Base-by-base conservation (phyloP, 2,329 filamentous ascomycete genomes). In the Falciphora oryzae region DNA sequence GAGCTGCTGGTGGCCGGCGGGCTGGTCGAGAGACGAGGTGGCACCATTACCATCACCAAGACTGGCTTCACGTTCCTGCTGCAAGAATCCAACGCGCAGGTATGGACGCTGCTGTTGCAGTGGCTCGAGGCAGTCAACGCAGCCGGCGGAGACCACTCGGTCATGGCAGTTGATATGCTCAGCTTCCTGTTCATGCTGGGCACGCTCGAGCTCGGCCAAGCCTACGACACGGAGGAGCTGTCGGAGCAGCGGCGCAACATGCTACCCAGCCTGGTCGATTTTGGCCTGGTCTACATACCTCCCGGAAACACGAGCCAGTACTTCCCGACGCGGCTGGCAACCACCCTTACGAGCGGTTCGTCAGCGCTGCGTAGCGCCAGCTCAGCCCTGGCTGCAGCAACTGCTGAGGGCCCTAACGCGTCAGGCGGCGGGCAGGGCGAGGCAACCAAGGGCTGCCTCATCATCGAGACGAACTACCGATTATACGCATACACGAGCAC, bases 391-490 rank as follows among this genome's bases (percentile, higher is more conserved):
- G 82, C 87, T 35, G 89, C 89, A 57, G 89, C 89, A 10, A 83
- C 87, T 1, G 77, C 79, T n/a, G 75, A 81, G 3, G 76, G 72
- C 62, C 69, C 70, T 65, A 69, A 73, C 66, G 80, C 83, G 44
- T 82, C 84, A 27, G 84, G 83, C n/a, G 77, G 85, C 25, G 69
- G 75, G 22, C 72, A 69, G 67, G 31, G 74, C 57, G 68, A 75
- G 27, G 79, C 83, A 25, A 77, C 81, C 67, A 88, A 88, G 71
- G 93, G 93, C 67, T 95, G 92, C 79, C 92, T 99, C 73, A 93
- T 99, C 71, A 86, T 99, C 69, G 95, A 99, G 80, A 99, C 95
- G 11, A 99, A 99, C 78, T 98, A 97, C 79, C 91, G 95, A 31
- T 80, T 99, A 70, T 99, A 99, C 79, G 95, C 95, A 38, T 99